These are phyloP conservation scores for Pythium rishiriense DNA, from an alignment of 352 stramenopile genomes.

Conservation along the genomic window DNA sequence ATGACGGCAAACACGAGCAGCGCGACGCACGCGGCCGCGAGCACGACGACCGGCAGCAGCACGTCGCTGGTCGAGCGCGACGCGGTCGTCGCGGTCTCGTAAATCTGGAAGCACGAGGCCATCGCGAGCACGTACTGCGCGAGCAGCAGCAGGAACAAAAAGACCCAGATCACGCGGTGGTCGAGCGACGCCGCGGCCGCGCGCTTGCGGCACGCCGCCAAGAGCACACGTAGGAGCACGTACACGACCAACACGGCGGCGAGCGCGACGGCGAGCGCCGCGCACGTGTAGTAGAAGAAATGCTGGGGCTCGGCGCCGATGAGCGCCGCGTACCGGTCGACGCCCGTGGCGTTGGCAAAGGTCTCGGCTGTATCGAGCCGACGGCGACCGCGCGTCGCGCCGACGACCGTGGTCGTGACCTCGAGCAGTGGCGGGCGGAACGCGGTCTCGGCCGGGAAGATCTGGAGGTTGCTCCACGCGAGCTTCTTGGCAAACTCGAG, in stretches of 20 bases:
- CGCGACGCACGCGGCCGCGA: slow-evolving; percentile 33
- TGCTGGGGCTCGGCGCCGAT: slow-evolving; percentile 36
- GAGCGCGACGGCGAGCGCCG: slow-evolving; percentile 31
- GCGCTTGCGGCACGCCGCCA: slow-evolving; percentile 24
- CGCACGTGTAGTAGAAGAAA: slow-evolving; percentile 54
- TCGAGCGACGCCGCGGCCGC: slow-evolving; percentile 31
- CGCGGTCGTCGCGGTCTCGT: slow-evolving; percentile 20
- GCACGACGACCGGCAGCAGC: slow-evolving; percentile 28
- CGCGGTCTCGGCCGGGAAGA: slow-evolving; percentile 31
- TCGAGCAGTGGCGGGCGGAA: slow-evolving; percentile 13
- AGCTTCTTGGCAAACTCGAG: slow-evolving; percentile 47
- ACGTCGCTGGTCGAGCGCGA: slow-evolving; percentile 18
- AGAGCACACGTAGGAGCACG: slow-evolving; percentile 28
- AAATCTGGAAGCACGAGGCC: slow-evolving; percentile 53
- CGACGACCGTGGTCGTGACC: neutral
- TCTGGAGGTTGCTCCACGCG: slow-evolving; percentile 57
- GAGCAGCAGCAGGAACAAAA: slow-evolving; percentile 40
- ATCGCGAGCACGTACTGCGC: slow-evolving; percentile 50
- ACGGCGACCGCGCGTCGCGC: neutral
- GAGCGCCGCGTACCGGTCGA: slow-evolving; percentile 42
- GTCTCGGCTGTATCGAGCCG: neutral
- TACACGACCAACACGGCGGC: slow-evolving; percentile 37
- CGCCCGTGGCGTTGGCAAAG: slow-evolving; percentile 21
- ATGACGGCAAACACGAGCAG: slow-evolving; percentile 42
- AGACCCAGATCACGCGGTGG: slow-evolving; percentile 43